Percentiles rank a stretch among this genome's conserved stretches.
Conservation (phyloP, 441 rosid species). For the Corymbia calophylla region DNA sequence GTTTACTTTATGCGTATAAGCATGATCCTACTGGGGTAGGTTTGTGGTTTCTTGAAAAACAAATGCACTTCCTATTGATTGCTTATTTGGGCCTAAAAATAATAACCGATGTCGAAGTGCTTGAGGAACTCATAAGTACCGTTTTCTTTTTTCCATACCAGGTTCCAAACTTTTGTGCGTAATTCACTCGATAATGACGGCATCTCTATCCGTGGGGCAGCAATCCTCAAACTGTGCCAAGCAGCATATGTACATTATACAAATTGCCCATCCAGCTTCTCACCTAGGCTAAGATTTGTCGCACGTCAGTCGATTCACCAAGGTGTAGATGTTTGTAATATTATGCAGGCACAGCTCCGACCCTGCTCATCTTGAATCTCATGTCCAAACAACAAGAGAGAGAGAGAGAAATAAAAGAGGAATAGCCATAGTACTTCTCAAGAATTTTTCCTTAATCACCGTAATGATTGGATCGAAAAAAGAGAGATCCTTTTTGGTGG, state of each 20-base stretch:
- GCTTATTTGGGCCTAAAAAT: neutral
- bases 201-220: neutral
- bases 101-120: neutral
- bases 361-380: neutral
- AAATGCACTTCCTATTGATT: neutral
- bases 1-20: neutral
- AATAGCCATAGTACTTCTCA: too few species aligned
- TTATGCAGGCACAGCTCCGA: neutral
- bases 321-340: accelerated
- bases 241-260: neutral
- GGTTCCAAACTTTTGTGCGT: neutral
- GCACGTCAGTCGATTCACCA: neutral
- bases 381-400: neutral
- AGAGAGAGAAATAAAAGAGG: too few species aligned
- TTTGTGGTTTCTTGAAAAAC: too few species aligned
- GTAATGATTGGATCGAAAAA: too few species aligned
- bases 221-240: neutral
- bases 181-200: neutral
- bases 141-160: too few species aligned
- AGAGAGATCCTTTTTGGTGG: too few species aligned
- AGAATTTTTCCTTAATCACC: too few species aligned
- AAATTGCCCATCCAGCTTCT: neutral
- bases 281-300: neutral
- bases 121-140: neutral
- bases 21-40: neutral